Conservation (phyloP, 2,329 filamentous ascomycete species). For the Zarea fungicola region DNA sequence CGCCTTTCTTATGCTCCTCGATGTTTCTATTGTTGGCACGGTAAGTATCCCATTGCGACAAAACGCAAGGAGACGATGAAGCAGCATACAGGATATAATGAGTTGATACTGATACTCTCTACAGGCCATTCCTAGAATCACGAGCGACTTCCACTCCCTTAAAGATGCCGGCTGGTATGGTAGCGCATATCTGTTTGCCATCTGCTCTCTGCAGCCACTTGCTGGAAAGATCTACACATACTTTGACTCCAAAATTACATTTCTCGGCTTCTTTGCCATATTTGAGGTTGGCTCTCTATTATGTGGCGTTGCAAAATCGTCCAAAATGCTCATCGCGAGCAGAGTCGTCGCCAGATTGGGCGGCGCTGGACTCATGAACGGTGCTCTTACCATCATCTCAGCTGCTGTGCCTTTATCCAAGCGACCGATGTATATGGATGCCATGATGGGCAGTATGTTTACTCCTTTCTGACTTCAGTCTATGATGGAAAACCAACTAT, state of each 20-base stretch:
- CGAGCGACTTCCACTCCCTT: slow-evolving; percentile 44
- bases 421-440: slow-evolving; percentile 22
- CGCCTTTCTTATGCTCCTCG: slow-evolving; percentile 44
- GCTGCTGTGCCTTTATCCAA: slow-evolving; percentile 22
- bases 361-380: slow-evolving; percentile 36
- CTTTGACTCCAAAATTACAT: slow-evolving; percentile 33
- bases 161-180: slow-evolving; percentile 54
- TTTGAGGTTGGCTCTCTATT: slow-evolving; percentile 40
- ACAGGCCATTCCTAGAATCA: slow-evolving; percentile 44
- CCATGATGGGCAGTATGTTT: slow-evolving; percentile 21
- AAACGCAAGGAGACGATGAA: background rate
- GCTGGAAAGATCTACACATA: slow-evolving; percentile 46
- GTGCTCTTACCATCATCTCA: slow-evolving; percentile 28
- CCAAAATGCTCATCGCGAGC: slow-evolving; percentile 43
- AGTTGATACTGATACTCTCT: background rate
- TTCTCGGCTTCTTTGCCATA: slow-evolving; percentile 24
- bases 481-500: background rate
- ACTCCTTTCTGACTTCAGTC: background rate
- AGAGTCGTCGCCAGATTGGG: slow-evolving; percentile 44
- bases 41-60: slow-evolving; percentile 23
- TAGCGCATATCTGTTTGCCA: slow-evolving; percentile 42
- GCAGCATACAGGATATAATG: background rate
- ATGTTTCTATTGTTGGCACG: slow-evolving; percentile 48
- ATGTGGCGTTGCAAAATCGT: slow-evolving; percentile 40
- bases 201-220: slow-evolving; percentile 46